Evolutionary conservation across 768 basidiomycete species (phyloP).

Genomic region (Chiua virens): DNA sequence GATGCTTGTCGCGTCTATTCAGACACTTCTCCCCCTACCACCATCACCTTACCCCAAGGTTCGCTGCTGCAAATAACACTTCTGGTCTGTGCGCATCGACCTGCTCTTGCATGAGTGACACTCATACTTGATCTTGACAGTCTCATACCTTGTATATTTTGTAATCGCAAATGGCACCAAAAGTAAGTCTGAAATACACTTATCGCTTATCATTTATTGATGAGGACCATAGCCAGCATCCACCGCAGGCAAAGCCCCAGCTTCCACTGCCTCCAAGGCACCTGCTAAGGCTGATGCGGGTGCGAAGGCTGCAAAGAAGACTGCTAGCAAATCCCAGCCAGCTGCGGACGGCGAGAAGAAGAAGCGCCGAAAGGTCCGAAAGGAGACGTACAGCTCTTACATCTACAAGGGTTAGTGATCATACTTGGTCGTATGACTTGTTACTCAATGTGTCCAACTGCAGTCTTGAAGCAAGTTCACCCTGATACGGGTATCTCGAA

Average conservation of each 20-base stretch:
- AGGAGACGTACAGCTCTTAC: constrained; percentile 84
- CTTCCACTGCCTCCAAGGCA: constrained; percentile 60
- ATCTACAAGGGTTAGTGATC: constrained; percentile 70
- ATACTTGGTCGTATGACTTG: background rate
- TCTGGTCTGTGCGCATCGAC: constrained; percentile 21
- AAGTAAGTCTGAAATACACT: constrained; percentile 24
- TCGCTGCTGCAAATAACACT: constrained; percentile 15
- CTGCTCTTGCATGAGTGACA: constrained; percentile 2
- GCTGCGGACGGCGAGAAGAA: constrained; percentile 69
- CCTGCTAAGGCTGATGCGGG: constrained; percentile 46
- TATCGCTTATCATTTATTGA: constrained; percentile 14
- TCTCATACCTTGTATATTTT: constrained; percentile 32
- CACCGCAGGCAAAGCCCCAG: constrained; percentile 40
- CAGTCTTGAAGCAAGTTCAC: constrained; percentile 89
- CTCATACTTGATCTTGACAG: constrained; percentile 18
- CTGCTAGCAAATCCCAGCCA: constrained; percentile 53
- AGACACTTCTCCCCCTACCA: constrained; percentile 31
- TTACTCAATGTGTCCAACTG: background rate
- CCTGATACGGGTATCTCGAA: constrained; percentile 93
- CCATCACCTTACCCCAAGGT: constrained; percentile 20
- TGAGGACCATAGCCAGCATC: constrained; percentile 39
- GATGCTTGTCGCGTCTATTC: constrained; percentile 27
- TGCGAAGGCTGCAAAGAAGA: constrained; percentile 58
- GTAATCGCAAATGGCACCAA: constrained; percentile 38
- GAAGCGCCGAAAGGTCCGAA: constrained; percentile 76